A percentile compares a stretch with the other conserved stretches of the same genome.
These are phyloP conservation scores for Piper betle DNA, from an alignment of 164 flowering plant genomes.

Conservation along the genomic window DNA sequence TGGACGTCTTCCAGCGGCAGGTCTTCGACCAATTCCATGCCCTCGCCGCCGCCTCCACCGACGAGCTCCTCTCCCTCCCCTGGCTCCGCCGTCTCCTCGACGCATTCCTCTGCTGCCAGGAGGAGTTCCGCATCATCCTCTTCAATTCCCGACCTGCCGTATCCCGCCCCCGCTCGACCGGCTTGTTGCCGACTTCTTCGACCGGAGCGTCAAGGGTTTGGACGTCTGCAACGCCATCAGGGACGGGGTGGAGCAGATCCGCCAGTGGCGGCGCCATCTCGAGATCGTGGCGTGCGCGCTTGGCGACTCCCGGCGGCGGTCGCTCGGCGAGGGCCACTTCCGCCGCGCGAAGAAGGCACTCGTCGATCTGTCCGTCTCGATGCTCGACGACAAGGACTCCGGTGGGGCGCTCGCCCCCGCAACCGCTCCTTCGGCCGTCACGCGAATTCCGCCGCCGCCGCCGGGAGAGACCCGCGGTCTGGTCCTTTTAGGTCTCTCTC, in stretches of 20 bases:
- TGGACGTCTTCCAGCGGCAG: slow-evolving; percentile 57
- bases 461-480: slow-evolving; percentile 12
- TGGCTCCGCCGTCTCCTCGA: slow-evolving; percentile 74
- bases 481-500: slow-evolving; percentile 68
- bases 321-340: slow-evolving; percentile 70
- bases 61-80: slow-evolving; percentile 46
- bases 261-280: slow-evolving; percentile 69
- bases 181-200: slow-evolving; percentile 43
- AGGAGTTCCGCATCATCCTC: slow-evolving; percentile 54
- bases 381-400: slow-evolving; percentile 80
- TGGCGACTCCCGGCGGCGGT: slow-evolving; percentile 18
- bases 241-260: slow-evolving; percentile 74
- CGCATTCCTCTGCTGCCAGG: slow-evolving; percentile 60
- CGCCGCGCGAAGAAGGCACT: slow-evolving; percentile 81
- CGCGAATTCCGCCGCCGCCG: slow-evolving; percentile 13
- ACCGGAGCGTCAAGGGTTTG: slow-evolving; percentile 65
- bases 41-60: slow-evolving; percentile 17
- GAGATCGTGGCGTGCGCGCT: slow-evolving; percentile 69
- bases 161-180: slow-evolving; percentile 48
- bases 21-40: slow-evolving; percentile 44
- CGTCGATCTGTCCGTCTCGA: slow-evolving; percentile 53
- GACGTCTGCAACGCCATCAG: slow-evolving; percentile 87
- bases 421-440: slow-evolving; percentile 70
- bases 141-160: slow-evolving; percentile 24
- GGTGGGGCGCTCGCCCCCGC: slow-evolving; percentile 26